A percentile compares a stretch with the other conserved stretches of the same genome.
Evolutionary conservation across 2,329 filamentous ascomycete species (phyloP).

Genomic region (Huntiella moniliformis): DNA sequence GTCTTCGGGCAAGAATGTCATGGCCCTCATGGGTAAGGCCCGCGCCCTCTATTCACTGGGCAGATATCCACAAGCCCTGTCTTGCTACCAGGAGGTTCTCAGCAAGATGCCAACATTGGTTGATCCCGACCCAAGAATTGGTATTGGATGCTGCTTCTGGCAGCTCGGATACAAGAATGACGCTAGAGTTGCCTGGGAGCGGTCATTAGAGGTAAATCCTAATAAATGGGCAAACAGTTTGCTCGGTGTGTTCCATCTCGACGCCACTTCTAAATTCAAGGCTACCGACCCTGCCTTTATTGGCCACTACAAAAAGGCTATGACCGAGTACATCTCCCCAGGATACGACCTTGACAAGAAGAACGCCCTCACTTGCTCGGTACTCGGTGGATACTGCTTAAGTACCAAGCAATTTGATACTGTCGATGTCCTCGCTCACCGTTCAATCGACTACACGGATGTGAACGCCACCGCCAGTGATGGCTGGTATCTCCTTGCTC

Average conservation of each 20-base stretch:
- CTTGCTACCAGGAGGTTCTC: slow-evolving; percentile 72
- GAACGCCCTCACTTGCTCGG: slow-evolving; percentile 72
- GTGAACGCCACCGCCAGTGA: slow-evolving; percentile 94
- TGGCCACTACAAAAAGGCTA: slow-evolving; percentile 73
- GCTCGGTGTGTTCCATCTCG: slow-evolving; percentile 75
- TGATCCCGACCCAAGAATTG: slow-evolving; percentile 88
- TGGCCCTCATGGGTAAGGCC: slow-evolving; percentile 80
- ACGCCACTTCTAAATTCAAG: slow-evolving; percentile 64
- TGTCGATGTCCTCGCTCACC: slow-evolving; percentile 72
- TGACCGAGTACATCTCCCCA: slow-evolving; percentile 84
- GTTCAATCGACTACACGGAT: slow-evolving; percentile 88
- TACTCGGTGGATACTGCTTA: slow-evolving; percentile 80
- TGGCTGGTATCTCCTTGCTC: slow-evolving; percentile 85
- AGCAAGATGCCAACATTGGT: slow-evolving; percentile 69
- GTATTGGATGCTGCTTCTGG: slow-evolving; percentile 95
- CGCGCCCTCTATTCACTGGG: slow-evolving; percentile 72
- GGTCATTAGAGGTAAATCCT: slow-evolving; percentile 60
- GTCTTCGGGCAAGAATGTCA: slow-evolving; percentile 72
- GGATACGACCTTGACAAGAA: slow-evolving; percentile 89
- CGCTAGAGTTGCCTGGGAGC: slow-evolving; percentile 77
- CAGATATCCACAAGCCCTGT: slow-evolving; percentile 66
- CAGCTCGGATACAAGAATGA: slow-evolving; percentile 87
- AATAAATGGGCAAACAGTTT: slow-evolving; percentile 80
- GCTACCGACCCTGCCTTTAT: slow-evolving; percentile 74
- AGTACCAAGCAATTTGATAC: slow-evolving; percentile 62